Conservation (phyloP, 768 basidiomycete species). For the Scleroderma citrinum region DNA sequence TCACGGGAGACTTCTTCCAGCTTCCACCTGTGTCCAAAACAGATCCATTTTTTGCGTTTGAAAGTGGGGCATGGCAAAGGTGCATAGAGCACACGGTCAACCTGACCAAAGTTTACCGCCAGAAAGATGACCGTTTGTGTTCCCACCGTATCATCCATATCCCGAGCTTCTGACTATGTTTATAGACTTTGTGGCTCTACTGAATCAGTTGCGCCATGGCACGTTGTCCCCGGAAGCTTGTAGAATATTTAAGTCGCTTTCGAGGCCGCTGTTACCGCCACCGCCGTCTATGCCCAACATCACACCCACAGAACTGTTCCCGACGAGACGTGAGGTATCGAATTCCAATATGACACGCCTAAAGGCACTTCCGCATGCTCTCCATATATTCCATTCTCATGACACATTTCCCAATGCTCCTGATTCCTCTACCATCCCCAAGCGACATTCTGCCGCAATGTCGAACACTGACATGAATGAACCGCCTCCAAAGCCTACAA, state of each 20-base stretch:
- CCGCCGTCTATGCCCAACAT: constrained; percentile 26
- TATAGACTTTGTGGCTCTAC: constrained; percentile 59
- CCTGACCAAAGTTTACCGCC: constrained; percentile 68
- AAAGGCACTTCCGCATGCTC: constrained; percentile 36
- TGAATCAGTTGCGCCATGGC: constrained; percentile 74
- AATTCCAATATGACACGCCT: constrained; percentile 55
- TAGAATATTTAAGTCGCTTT: constrained; percentile 41
- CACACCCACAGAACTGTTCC: constrained; percentile 52
- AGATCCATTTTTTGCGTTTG: constrained; percentile 57
- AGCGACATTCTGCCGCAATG: background rate
- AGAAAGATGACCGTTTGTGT: constrained; percentile 59
- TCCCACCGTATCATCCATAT: background rate
- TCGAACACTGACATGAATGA: background rate
- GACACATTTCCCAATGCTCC: constrained; percentile 37
- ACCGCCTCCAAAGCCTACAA: constrained; percentile 20
- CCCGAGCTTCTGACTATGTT: background rate
- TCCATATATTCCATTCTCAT: constrained; percentile 40
- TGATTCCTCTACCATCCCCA: background rate
- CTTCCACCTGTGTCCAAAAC: constrained; percentile 47
- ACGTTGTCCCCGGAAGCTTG: constrained; percentile 42
- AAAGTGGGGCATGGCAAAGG: constrained; percentile 39
- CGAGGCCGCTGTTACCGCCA: constrained; percentile 21
- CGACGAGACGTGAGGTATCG: constrained; percentile 65
- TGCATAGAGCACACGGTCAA: constrained; percentile 56
- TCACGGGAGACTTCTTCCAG: constrained; percentile 58